phyloP scores from a whole-genome alignment of 2,329 filamentous ascomycete genomes.

The Amylocarpus encephaloides region DNA sequence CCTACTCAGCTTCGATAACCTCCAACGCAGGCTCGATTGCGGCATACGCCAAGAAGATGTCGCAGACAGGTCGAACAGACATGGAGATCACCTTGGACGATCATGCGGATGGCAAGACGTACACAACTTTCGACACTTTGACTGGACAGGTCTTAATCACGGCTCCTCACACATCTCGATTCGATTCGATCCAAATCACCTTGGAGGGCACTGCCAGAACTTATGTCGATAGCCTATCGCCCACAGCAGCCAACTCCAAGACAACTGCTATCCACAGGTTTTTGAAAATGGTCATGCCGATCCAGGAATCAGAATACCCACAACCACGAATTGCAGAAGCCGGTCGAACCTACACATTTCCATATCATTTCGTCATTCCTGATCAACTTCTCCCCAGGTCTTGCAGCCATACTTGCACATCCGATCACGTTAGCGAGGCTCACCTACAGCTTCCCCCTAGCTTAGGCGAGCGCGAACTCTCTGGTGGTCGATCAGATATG shows the following conservation, averaged over 20 bases:
- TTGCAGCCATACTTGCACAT: slow-evolving; percentile 22
- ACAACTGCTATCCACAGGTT: slow-evolving; percentile 29
- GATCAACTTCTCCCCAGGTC: slow-evolving; percentile 27
- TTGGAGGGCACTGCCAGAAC: slow-evolving; percentile 27
- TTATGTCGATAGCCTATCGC: slow-evolving; percentile 27
- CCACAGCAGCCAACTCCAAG: slow-evolving; percentile 17
- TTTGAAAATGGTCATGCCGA: slow-evolving; percentile 31
- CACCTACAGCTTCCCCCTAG: slow-evolving; percentile 30
- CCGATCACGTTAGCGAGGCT: slow-evolving; percentile 27
- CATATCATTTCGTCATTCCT: slow-evolving; percentile 31
- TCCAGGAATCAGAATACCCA: slow-evolving; percentile 26
- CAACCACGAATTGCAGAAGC: slow-evolving; percentile 27
- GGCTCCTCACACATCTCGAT: slow-evolving; percentile 24
- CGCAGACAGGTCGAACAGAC: slow-evolving; percentile 16
- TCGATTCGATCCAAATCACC: slow-evolving; percentile 30
- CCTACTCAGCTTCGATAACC: slow-evolving; percentile 19
- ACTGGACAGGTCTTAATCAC: slow-evolving; percentile 27
- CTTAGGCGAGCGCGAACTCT: slow-evolving; percentile 24
- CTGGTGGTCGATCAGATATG: slow-evolving; percentile 24
- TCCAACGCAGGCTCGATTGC: slow-evolving; percentile 24
- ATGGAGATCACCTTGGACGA: slow-evolving; percentile 27
- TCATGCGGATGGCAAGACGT: slow-evolving; percentile 23
- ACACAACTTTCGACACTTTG: slow-evolving; percentile 28
- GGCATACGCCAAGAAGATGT: slow-evolving; percentile 22
- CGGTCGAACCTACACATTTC: slow-evolving; percentile 27